Conservation (phyloP, 768 basidiomycete species). For the Suillus paluster region DNA sequence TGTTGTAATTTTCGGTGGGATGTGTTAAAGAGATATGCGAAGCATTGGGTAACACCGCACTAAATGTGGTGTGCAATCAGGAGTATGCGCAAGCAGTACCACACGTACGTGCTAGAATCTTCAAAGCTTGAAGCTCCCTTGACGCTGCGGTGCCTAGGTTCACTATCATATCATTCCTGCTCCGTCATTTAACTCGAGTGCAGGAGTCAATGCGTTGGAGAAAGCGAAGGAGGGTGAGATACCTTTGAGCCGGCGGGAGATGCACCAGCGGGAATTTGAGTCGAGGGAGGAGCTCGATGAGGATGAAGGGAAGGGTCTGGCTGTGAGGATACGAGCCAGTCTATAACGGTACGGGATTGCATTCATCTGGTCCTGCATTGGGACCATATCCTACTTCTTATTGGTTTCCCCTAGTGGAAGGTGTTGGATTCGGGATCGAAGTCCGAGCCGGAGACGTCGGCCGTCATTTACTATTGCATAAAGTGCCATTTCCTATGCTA, state of each 20-base stretch:
- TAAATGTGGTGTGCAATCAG: slow-evolving; percentile 82
- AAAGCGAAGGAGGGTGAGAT: slow-evolving; percentile 10
- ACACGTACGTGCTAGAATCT: slow-evolving; percentile 52
- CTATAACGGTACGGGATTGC: slow-evolving; percentile 30
- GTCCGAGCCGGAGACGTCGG: too few species aligned
- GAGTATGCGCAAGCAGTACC: slow-evolving; percentile 82
- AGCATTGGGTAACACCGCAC: slow-evolving; percentile 58
- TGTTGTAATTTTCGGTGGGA: neutral
- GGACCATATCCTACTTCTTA: neutral
- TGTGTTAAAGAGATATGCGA: neutral
- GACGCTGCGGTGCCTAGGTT: slow-evolving; percentile 49
- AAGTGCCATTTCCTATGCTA: too few species aligned
- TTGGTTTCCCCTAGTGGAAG: too few species aligned
- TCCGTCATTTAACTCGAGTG: slow-evolving; percentile 44
- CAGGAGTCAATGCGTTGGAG: slow-evolving; percentile 3
- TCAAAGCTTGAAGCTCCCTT: neutral
- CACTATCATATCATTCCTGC: slow-evolving; percentile 82
- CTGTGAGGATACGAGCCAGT: slow-evolving; percentile 48
- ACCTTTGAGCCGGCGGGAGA: slow-evolving; percentile 49
- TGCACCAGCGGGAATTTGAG: slow-evolving; percentile 66
- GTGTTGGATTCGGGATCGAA: too few species aligned
- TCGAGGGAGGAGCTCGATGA: slow-evolving; percentile 62
- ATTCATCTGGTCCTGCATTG: neutral
- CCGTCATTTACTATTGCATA: too few species aligned
- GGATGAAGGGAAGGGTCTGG: slow-evolving; percentile 53